Conservation (phyloP, 805 yeast species). For the Debaryomyces hansenii region DNA sequence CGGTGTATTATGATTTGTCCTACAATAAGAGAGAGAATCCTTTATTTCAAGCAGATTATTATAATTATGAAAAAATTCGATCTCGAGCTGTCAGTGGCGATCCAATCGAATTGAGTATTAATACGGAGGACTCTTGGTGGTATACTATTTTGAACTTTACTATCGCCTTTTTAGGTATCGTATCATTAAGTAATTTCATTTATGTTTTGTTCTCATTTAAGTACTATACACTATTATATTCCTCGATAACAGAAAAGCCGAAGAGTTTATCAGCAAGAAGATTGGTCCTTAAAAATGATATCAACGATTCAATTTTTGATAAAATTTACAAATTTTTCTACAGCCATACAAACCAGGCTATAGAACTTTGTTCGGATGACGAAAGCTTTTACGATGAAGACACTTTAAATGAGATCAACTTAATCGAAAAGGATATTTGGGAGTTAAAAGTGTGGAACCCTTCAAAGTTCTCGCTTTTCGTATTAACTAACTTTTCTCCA, state of each 20-base stretch:
- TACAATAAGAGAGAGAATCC: constrained; percentile 28
- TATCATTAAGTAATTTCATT: background rate
- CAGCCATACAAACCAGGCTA: constrained; percentile 13
- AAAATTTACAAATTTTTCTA: constrained; percentile 4
- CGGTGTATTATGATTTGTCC: constrained; percentile 25
- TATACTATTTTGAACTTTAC: background rate
- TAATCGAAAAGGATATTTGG: constrained; percentile 45
- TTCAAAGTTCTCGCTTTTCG: constrained; percentile 50
- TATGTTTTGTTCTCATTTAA: constrained; percentile 15
- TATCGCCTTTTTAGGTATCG: background rate
- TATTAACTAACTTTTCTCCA: constrained; percentile 62
- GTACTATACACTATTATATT: constrained; percentile 33
- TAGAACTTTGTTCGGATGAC: constrained; percentile 17
- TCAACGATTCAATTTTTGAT: constrained; percentile 1
- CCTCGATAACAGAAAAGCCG: constrained; percentile 19
- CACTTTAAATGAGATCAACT: constrained; percentile 13
- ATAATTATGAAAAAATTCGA: constrained; percentile 32
- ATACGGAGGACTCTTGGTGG: background rate
- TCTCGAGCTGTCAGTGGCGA: constrained; percentile 6
- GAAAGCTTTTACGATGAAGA: constrained; percentile 21
- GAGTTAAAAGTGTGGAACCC: constrained; percentile 69
- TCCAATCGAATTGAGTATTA: background rate
- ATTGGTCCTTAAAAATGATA: background rate
- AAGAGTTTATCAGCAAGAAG: constrained; percentile 19
- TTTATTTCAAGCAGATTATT: constrained; percentile 35